Conservation (phyloP, 2,329 filamentous ascomycete genomes). For the Diaporthe citriasiana region DNA sequence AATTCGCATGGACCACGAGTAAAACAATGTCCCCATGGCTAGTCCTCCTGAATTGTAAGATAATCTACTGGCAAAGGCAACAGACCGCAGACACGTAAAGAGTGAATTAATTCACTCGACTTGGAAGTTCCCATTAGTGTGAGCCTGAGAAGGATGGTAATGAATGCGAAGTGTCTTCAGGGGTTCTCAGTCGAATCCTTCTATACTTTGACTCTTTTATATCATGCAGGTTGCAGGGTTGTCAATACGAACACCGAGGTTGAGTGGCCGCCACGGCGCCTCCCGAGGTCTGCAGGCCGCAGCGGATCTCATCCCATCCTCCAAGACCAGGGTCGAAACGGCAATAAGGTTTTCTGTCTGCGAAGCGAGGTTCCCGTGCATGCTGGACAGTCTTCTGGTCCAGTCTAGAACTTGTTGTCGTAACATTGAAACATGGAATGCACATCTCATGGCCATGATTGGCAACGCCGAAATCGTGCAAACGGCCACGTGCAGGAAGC, state of each 20-base stretch:
- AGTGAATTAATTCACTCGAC: too few relatives aligned
- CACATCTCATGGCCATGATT: neutral
- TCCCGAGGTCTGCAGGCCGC: neutral
- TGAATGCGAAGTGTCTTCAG: neutral
- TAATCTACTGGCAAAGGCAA: neutral
- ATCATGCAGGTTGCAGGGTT: constrained; percentile 6
- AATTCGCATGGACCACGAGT: neutral
- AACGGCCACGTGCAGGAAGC: constrained; percentile 18
- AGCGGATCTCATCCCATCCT: constrained; percentile 2
- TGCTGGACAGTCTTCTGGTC: neutral
- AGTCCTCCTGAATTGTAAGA: neutral
- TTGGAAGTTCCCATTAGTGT: neutral
- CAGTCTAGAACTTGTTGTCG: neutral
- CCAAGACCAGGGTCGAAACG: constrained; percentile 18
- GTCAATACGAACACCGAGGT: neutral
- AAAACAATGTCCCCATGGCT: neutral
- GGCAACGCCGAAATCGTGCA: neutral
- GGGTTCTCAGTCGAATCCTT: neutral
- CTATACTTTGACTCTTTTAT: neutral
- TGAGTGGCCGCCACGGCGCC: neutral
- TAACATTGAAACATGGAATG: neutral
- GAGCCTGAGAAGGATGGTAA: neutral
- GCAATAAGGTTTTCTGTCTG: neutral
- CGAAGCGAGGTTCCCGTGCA: neutral
- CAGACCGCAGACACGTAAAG: neutral